A percentile compares a stretch with the other conserved stretches of the same genome.
phyloP scores from a whole-genome alignment of 257 asterid genomes.

The Petunia secreta region DNA sequence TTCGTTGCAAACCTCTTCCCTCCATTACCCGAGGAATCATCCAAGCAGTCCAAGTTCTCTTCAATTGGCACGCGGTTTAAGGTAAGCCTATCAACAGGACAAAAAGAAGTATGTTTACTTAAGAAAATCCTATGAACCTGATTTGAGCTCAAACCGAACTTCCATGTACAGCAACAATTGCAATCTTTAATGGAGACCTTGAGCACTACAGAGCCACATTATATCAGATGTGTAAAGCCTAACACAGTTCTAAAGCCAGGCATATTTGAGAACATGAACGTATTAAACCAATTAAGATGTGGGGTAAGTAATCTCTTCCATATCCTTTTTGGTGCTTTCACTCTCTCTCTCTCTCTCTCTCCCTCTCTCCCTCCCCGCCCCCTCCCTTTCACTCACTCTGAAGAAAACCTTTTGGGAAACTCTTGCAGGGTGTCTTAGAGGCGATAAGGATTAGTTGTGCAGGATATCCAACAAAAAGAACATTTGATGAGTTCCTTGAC shows the following conservation, averaged over 20 bases:
- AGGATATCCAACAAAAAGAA: constrained; percentile 92
- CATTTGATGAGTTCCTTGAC: constrained; percentile 90
- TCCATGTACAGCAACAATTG: constrained; percentile 78
- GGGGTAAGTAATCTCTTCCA: constrained; percentile 64
- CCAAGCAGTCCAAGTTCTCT: constrained; percentile 92
- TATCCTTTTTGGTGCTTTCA: neutral
- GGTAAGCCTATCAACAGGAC: constrained; percentile 46
- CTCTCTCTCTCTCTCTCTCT: constrained; percentile 21
- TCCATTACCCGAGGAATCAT: constrained; percentile 69
- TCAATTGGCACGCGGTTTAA: constrained; percentile 94
- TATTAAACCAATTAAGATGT: constrained; percentile 86
- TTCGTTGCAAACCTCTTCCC: constrained; percentile 84
- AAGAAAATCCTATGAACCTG: constrained; percentile 29
- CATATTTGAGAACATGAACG: constrained; percentile 86
- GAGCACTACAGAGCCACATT: constrained; percentile 94
- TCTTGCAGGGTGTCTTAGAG: constrained; percentile 86
- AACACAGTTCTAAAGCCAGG: constrained; percentile 88
- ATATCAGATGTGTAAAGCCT: constrained; percentile 97
- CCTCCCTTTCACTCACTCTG: constrained; percentile 14
- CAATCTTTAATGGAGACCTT: constrained; percentile 92
- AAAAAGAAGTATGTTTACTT: constrained; percentile 20
- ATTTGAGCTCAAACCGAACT: constrained; percentile 24
- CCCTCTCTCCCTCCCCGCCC: constrained; percentile 28
- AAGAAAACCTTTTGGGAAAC: constrained; percentile 32
- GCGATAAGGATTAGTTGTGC: constrained; percentile 98